These are phyloP conservation scores for Xerocomellus amylosporus DNA, from an alignment of 768 basidiomycete genomes.

Conservation along the genomic window DNA sequence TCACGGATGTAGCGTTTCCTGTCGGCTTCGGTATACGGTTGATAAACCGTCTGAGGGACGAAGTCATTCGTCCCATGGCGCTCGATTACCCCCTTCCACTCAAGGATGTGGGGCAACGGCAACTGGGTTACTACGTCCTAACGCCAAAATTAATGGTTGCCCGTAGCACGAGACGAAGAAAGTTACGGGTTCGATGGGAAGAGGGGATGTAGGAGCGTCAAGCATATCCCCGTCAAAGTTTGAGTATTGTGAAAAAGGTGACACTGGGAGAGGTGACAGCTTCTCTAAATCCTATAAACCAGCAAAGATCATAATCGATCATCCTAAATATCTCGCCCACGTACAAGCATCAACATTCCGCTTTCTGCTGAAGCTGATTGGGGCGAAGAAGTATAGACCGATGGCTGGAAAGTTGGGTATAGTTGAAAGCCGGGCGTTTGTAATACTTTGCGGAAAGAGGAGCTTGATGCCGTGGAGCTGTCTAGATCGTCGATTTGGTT, in stretches of 20 bases:
- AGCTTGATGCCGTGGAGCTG: slow-evolving; percentile 17
- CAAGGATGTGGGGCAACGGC: slow-evolving; percentile 25
- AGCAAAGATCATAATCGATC: background rate
- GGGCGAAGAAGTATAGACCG: slow-evolving; percentile 9
- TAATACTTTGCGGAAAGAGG: slow-evolving; percentile 1
- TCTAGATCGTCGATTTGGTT: slow-evolving; percentile 8
- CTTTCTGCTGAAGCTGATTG: slow-evolving; percentile 6
- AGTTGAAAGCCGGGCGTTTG: slow-evolving; percentile 10
- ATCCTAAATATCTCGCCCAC: background rate
- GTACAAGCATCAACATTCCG: slow-evolving; percentile 6
- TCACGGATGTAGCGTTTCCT: slow-evolving; percentile 74
- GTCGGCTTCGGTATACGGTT: slow-evolving; percentile 75
- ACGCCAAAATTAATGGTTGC: background rate
- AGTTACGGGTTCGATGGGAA: slow-evolving; percentile 13
- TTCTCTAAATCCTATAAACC: slow-evolving; percentile 13
- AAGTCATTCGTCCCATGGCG: slow-evolving; percentile 42
- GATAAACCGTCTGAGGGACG: slow-evolving; percentile 69
- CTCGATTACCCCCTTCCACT: slow-evolving; percentile 24
- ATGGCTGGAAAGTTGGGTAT: background rate
- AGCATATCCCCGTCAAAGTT: background rate
- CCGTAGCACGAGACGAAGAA: background rate
- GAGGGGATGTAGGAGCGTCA: background rate
- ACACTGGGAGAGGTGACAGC: slow-evolving; percentile 3
- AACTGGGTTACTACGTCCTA: slow-evolving; percentile 23
- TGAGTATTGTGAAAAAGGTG: slow-evolving; percentile 11